phyloP scores from a whole-genome alignment of 129 eudicot species.

The Saussurea involucrata region DNA sequence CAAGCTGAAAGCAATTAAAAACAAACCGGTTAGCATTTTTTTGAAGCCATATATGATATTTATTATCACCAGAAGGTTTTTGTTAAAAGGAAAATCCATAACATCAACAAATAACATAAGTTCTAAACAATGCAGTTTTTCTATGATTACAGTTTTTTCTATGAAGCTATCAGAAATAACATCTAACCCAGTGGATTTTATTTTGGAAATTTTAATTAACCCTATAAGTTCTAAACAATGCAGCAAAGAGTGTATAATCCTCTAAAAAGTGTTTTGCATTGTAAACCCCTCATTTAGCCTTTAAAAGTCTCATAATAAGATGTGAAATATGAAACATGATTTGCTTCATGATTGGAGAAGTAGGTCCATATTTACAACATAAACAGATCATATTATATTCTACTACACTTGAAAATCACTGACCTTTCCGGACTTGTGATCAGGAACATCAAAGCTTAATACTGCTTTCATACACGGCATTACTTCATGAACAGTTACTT shows the following conservation, averaged over 20 bases:
- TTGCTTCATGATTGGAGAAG: not conserved
- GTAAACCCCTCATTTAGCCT: too few species aligned
- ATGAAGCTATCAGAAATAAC: not conserved
- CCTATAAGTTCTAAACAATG: not conserved
- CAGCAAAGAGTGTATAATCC: not conserved
- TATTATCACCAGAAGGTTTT: too few species aligned
- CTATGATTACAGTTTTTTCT: not conserved
- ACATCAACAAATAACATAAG: not conserved
- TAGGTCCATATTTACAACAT: not conserved
- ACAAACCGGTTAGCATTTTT: not conserved
- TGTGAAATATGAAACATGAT: not conserved
- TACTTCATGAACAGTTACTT: constrained; percentile 61
- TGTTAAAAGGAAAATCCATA: too few species aligned
- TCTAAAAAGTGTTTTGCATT: too few species aligned
- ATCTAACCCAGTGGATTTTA: not conserved
- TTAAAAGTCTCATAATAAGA: too few species aligned
- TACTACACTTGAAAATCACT: constrained; percentile 15
- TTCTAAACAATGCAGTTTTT: too few species aligned
- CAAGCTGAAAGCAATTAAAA: constrained; percentile 58
- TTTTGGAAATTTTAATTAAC: not conserved
- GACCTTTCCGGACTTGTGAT: constrained; percentile 96
- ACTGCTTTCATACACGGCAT: constrained; percentile 62
- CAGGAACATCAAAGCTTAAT: constrained; percentile 86
- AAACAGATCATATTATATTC: not conserved
- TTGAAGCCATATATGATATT: not conserved